phyloP scores from a whole-genome alignment of 2,329 filamentous ascomycete genomes.

The Ophiostoma perfectum region DNA sequence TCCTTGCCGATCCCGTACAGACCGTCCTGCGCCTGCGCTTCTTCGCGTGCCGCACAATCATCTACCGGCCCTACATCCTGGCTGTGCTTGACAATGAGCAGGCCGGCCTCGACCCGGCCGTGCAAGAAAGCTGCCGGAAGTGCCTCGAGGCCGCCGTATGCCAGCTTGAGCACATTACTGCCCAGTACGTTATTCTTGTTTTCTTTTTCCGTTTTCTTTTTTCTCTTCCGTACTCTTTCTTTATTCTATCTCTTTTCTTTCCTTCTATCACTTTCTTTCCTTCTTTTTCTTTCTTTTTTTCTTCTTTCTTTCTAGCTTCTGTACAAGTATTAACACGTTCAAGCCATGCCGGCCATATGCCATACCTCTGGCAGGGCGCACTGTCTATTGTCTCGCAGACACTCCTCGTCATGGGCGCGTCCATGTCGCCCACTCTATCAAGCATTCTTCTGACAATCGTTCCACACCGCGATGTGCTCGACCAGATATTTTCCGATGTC shows the following conservation, averaged over 20 bases:
- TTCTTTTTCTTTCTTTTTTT: background rate
- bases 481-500: slow-evolving; percentile 72
- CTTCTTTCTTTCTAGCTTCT: background rate
- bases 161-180: slow-evolving; percentile 71
- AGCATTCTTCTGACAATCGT: slow-evolving; percentile 56
- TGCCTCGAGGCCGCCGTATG: slow-evolving; percentile 74
- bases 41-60: slow-evolving; percentile 80
- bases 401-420: slow-evolving; percentile 76
- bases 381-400: slow-evolving; percentile 79
- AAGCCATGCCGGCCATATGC: slow-evolving; percentile 70
- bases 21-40: slow-evolving; percentile 74
- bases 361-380: slow-evolving; percentile 80
- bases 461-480: slow-evolving; percentile 56
- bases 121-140: slow-evolving; percentile 73
- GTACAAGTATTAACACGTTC: background rate
- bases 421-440: slow-evolving; percentile 68
- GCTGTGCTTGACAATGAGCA: slow-evolving; percentile 74
- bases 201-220: background rate
- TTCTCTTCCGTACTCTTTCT: background rate
- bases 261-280: background rate
- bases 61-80: slow-evolving; percentile 77
- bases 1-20: slow-evolving; percentile 65
- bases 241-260: background rate
- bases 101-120: slow-evolving; percentile 62
- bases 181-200: slow-evolving; percentile 43